A percentile compares a stretch with the other conserved stretches of the same genome.
phyloP scores from a whole-genome alignment of 2,329 filamentous ascomycete species.

The Fusarium kyushuense region DNA sequence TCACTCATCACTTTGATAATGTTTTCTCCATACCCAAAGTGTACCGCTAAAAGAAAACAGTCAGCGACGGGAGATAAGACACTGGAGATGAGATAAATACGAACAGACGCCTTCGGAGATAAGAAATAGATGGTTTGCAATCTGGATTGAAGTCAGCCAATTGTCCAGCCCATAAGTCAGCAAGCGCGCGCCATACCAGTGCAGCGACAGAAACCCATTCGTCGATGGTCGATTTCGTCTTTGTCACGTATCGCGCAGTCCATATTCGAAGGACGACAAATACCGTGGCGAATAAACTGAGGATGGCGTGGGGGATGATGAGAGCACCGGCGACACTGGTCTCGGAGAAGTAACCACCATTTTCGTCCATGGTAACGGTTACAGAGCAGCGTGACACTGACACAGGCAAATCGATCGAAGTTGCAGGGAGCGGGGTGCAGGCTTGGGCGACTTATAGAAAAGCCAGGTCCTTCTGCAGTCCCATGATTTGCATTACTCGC shows the following conservation, averaged over 20 bases:
- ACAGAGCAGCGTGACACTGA: too few relatives aligned
- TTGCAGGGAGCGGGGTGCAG: too few relatives aligned
- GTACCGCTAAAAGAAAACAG: neutral
- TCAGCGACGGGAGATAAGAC: neutral
- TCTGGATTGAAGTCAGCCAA: too few relatives aligned
- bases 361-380: too few relatives aligned
- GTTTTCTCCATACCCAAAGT: slow-evolving; percentile 1
- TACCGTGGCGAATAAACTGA: slow-evolving; percentile 11
- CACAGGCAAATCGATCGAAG: too few relatives aligned
- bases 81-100: neutral
- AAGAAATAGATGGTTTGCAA: slow-evolving; percentile 7
- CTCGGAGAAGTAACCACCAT: slow-evolving; percentile 9
- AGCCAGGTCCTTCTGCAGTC: too few relatives aligned
- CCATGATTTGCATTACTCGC: too few relatives aligned
- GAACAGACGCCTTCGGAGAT: neutral
- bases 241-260: slow-evolving; percentile 1
- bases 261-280: slow-evolving; percentile 16
- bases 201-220: neutral
- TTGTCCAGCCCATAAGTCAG: too few relatives aligned
- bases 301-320: slow-evolving; percentile 6
- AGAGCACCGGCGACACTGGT: neutral
- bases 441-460: too few relatives aligned
- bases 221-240: neutral
- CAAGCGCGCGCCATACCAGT: too few relatives aligned
- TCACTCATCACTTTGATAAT: neutral